These are phyloP conservation scores for Stagonosporopsis chrysanthemi DNA, from an alignment of 2,329 filamentous ascomycete species.

Conservation along the genomic window DNA sequence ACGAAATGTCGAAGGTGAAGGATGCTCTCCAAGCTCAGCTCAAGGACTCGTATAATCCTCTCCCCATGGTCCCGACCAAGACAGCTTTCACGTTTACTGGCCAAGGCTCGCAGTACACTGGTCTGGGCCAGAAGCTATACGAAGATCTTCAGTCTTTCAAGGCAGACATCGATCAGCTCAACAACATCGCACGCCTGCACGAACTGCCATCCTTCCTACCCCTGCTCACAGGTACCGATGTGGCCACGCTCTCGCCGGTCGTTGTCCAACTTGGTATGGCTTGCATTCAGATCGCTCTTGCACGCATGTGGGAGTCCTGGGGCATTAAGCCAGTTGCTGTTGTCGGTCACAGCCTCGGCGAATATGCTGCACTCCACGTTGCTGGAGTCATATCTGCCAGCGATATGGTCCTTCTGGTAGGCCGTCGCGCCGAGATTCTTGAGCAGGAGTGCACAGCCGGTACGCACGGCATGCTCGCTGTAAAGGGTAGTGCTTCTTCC, in stretches of 20 bases:
- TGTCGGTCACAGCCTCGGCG: conserved; percentile 69
- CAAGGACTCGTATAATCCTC: conserved; percentile 59
- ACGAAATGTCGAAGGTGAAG: conserved; percentile 56
- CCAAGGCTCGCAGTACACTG: conserved; percentile 62
- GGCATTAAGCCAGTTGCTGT: conserved; percentile 62
- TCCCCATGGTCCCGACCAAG: conserved; percentile 61
- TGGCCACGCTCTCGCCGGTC: conserved; percentile 59
- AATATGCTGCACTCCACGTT: conserved; percentile 75
- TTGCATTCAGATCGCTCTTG: conserved; percentile 61
- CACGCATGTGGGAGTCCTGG: conserved; percentile 62
- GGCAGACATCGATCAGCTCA: conserved; percentile 58
- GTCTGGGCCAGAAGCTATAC: conserved; percentile 59
- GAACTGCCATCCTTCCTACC: conserved; percentile 59
- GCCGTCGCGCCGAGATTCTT: conserved; percentile 70
- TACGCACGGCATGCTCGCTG: conserved; percentile 72
- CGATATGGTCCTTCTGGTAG: conserved; percentile 76
- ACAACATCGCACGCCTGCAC: conserved; percentile 57
- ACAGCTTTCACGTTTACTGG: conserved; percentile 62
- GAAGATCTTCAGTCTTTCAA: conserved; percentile 58
- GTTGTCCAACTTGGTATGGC: conserved; percentile 62
- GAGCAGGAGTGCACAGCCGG: conserved; percentile 69
- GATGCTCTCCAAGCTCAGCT: conserved; percentile 56
- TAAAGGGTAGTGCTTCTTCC: conserved; percentile 60
- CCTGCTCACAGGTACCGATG: conserved; percentile 58
- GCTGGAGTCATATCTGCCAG: conserved; percentile 74